A percentile compares a stretch with the other conserved stretches of the same genome.
These are phyloP conservation scores for Aspergillus incahuasiensis DNA, from an alignment of 495 filamentous ascomycete genomes.

Conservation along the genomic window DNA sequence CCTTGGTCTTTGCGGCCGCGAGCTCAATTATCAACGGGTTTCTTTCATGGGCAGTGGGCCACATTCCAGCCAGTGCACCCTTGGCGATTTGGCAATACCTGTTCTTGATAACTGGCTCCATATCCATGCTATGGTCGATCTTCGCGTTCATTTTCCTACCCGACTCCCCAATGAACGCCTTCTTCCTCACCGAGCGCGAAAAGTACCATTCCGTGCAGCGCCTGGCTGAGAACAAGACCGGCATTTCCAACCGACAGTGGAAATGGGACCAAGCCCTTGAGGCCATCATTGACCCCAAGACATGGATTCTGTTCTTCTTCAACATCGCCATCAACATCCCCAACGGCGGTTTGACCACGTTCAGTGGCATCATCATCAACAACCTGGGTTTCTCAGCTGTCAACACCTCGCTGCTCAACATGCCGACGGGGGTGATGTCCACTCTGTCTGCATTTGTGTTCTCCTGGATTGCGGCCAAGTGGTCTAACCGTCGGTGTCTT, in stretches of 20 bases:
- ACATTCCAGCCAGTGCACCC: slow-evolving; percentile 27
- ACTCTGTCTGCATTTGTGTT: slow-evolving; percentile 29
- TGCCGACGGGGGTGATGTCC: slow-evolving; percentile 30
- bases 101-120: slow-evolving; percentile 25
- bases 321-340: slow-evolving; percentile 6
- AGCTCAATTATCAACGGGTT: slow-evolving; percentile 57
- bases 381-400: slow-evolving; percentile 31
- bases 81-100: slow-evolving; percentile 2
- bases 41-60: slow-evolving; percentile 55
- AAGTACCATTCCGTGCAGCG: slow-evolving; percentile 34
- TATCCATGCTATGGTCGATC: slow-evolving; percentile 52
- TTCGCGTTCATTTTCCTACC: slow-evolving; percentile 47
- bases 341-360: slow-evolving; percentile 5
- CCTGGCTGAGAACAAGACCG: slow-evolving; percentile 50
- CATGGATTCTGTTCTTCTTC: slow-evolving; percentile 30
- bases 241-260: slow-evolving; percentile 43
- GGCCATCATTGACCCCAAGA: slow-evolving; percentile 28
- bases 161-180: slow-evolving; percentile 49
- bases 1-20: slow-evolving; percentile 56
- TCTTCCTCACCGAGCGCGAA: slow-evolving; percentile 51
- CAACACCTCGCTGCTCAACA: slow-evolving; percentile 29
- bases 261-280: slow-evolving; percentile 30
- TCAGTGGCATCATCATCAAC: slow-evolving; percentile 26
- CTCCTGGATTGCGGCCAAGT: slow-evolving; percentile 31
- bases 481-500: slow-evolving; percentile 31